phyloP scores from a whole-genome alignment of 805 yeast species.

The Sugiyamaella mastotermitis region DNA sequence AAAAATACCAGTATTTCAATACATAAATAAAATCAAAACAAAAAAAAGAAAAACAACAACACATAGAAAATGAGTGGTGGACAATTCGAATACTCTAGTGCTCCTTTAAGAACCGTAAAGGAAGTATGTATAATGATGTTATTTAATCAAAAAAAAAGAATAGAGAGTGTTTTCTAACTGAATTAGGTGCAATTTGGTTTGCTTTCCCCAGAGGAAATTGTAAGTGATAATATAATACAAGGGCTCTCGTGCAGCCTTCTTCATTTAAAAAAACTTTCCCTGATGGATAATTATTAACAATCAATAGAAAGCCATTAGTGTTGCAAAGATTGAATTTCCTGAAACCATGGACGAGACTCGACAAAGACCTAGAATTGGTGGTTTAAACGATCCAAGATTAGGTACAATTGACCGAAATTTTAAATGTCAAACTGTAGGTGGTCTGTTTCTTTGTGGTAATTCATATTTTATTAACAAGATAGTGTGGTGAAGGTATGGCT shows the following conservation, averaged over 20 bases:
- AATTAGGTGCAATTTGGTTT: constrained; percentile 86
- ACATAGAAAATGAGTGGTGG: constrained; percentile 32
- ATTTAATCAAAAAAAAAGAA: neutral
- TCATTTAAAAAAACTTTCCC: neutral
- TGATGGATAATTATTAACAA: no score
- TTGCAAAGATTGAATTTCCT: constrained; percentile 95
- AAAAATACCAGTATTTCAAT: no score
- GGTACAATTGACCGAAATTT: constrained; percentile 96
- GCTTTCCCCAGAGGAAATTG: constrained; percentile 92
- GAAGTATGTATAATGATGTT: constrained; percentile 66
- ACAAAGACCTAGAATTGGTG: constrained; percentile 92
- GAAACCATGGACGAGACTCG: constrained; percentile 99
- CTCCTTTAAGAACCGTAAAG: constrained; percentile 94
- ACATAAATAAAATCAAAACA: no score
- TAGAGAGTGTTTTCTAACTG: constrained; percentile 14
- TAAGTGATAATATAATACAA: constrained; percentile 25
- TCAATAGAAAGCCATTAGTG: constrained; percentile 85
- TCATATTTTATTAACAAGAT: no score
- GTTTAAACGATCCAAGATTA: constrained; percentile 91
- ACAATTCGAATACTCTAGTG: constrained; percentile 89
- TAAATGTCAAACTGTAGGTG: constrained; percentile 79
- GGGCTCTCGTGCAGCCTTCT: neutral
- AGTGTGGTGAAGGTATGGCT: constrained; percentile 97
- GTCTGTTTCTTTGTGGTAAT: neutral
- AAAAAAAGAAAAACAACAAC: no score